phyloP scores from a whole-genome alignment of 2,329 filamentous ascomycete genomes.

The Colletotrichum sidae region DNA sequence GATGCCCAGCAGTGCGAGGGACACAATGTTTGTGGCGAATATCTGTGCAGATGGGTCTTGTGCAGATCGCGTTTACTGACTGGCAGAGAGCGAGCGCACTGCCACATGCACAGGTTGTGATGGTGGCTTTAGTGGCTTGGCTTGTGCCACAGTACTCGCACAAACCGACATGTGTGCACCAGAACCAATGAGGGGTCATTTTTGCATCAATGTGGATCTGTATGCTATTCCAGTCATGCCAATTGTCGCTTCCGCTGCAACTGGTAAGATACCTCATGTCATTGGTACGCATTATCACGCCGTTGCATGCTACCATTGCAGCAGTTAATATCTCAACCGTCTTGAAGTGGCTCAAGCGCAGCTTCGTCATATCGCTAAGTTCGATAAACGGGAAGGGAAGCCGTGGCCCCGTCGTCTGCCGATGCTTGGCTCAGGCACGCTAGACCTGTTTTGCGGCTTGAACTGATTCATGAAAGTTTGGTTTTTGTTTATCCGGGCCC shows the following conservation, averaged over 20 bases:
- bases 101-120: not conserved
- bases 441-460: not conserved
- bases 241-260: too few relatives aligned
- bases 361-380: not conserved
- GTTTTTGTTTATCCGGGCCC: conserved; percentile 16
- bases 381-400: conserved; percentile 6
- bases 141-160: too few relatives aligned
- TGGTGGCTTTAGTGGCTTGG: too few relatives aligned
- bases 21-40: not conserved
- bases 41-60: not conserved
- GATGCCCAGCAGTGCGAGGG: not conserved
- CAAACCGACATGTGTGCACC: too few relatives aligned
- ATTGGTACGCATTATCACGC: too few relatives aligned
- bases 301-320: too few relatives aligned
- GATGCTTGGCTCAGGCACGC: conserved; percentile 11
- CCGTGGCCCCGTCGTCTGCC: not conserved
- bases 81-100: not conserved
- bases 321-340: too few relatives aligned
- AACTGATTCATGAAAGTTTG: conserved; percentile 22
- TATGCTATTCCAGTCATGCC: too few relatives aligned
- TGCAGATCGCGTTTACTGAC: not conserved
- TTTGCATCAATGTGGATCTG: too few relatives aligned
- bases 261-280: too few relatives aligned
- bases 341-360: conserved; percentile 12
- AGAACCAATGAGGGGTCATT: too few relatives aligned